Evolutionary conservation across 306 rosid genomes (phyloP), one percentile per base, ranked within the genome.

Genomic region (Glycine soja): DNA sequence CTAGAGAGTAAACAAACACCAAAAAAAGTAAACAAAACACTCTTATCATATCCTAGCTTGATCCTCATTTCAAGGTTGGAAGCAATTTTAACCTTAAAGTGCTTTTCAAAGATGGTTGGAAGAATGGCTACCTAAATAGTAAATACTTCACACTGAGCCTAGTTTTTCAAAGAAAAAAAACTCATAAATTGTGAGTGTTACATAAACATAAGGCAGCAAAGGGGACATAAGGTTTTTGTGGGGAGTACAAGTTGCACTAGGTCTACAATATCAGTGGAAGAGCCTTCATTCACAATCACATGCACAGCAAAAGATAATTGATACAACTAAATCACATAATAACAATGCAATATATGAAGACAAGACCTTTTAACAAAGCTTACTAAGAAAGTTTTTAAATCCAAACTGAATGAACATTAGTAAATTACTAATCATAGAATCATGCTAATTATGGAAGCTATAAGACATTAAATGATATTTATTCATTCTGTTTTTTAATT

Each of bases 361-460:
- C n/a, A 42, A 58, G 70, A 24, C 51, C 58, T 58, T 14, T 24
- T 7, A 67, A 78, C 34, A 67, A 68, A 19, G 14, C 19, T 38
- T 65, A 34, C 50, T 2, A 50, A 0, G 36, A 12, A 77, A 34
- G n/a, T 11, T 15, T 58, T n/a, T 12, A 6, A 48, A 78, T 40
- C 38, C 13, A 42, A 67, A 78, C 66, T 32, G 34, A 40, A 66
- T 12, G 10, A 7, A 43, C 42, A 56, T 12, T 7, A 80, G 36
- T 54, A 34, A 71, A 47, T 59, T 59, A 48, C 63, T 59, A 57
- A 70, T 43, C 51, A 10, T 8, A 58, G 16, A 48, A 66, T 15
- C 10, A 48, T 32, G 71, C 16, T 56, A 24, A 69, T 45, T 13
- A 24, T 45, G 50, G 70, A 70, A 80, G 77, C 62, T 69, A 65